Evolutionary conservation across 1,139 yeast species (phyloP).

Genomic region (Suhomyces chickasaworum): DNA sequence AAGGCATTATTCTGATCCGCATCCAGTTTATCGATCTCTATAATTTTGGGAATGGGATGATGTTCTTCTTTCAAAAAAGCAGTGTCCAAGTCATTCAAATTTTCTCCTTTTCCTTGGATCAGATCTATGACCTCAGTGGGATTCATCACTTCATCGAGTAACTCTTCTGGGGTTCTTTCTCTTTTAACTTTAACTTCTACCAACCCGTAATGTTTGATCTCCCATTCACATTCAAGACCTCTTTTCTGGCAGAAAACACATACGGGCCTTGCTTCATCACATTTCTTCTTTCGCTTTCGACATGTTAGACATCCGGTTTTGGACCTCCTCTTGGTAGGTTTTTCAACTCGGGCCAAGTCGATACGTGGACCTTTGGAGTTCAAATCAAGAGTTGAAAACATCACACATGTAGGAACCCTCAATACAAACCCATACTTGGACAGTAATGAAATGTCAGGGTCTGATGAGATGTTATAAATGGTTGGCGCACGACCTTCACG

Average conservation of each 20-base stretch:
- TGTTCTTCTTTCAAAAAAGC: neutral
- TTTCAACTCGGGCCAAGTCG: slow-evolving; percentile 5
- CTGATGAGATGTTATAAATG: slow-evolving; percentile 4
- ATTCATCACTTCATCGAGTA: slow-evolving; percentile 4
- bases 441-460: neutral
- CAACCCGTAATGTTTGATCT: slow-evolving; percentile 13
- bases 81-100: slow-evolving; percentile 4
- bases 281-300: slow-evolving; percentile 42
- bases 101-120: slow-evolving; percentile 7
- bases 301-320: slow-evolving; percentile 45
- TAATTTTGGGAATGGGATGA: neutral
- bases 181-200: slow-evolving; percentile 7
- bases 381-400: slow-evolving; percentile 13
- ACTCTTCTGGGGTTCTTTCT: slow-evolving; percentile 2
- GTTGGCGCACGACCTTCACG: neutral
- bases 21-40: neutral
- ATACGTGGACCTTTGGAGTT: slow-evolving; percentile 6
- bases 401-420: neutral
- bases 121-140: slow-evolving; percentile 10
- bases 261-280: slow-evolving; percentile 42
- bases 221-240: slow-evolving; percentile 38
- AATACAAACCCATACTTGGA: neutral
- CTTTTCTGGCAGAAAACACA: slow-evolving; percentile 36
- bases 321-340: slow-evolving; percentile 24
- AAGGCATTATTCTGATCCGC: neutral